Evolutionary conservation across 139 green algal genomes (phyloP), one percentile per base, ranked within the genome.

Genomic region (Chlamydomonas sphaeroides): DNA sequence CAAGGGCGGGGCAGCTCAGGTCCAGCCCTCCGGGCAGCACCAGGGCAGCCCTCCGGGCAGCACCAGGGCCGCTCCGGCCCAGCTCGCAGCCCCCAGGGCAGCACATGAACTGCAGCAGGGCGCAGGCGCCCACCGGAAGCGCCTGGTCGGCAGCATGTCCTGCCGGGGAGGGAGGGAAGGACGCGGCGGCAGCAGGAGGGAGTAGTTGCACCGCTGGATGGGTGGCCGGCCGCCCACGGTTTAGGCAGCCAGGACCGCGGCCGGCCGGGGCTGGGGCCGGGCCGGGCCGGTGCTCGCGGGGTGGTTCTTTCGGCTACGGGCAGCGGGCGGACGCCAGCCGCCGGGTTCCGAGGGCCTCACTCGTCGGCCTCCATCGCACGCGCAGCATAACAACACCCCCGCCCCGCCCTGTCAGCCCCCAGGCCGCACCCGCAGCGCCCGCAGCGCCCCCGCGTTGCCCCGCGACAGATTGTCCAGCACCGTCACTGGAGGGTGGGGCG

Each of bases 401-500:
- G 65, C 20, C 14, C 65, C 65, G 5, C 6, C 65, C 15, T 35
- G 30, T 3, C 63, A 33, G 28, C 33, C 11, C 35, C 7, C 63
- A 5, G 20, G 48, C 18, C 71, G 21, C 71, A 79, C 69, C 49
- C 41, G 36, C 73, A 95, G 67, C 49, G 80, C 87, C 26, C 80
- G 30, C 25, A 95, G 33, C 30, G 93, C 93, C 2, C 93, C 93
- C 49, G 68, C 45, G 81, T 95, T 96, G 21, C 92, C 93, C n/a
- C 93, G 84, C 10, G 70, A 90, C 41, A 95, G 82, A 80, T 96
- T 95, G 85, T 96, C 93, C 42, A 93, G 59, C 48, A 91, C 85
- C 14, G 88, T 92, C 38, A 96, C 89, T 18, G 86, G n/a, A n/a
- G n/a, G n/a, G n/a, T n/a, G n/a, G n/a, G n/a, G n/a, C n/a, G n/a